These are phyloP conservation scores for Boletus sensibilis DNA, from an alignment of 768 basidiomycete species.

Conservation along the genomic window DNA sequence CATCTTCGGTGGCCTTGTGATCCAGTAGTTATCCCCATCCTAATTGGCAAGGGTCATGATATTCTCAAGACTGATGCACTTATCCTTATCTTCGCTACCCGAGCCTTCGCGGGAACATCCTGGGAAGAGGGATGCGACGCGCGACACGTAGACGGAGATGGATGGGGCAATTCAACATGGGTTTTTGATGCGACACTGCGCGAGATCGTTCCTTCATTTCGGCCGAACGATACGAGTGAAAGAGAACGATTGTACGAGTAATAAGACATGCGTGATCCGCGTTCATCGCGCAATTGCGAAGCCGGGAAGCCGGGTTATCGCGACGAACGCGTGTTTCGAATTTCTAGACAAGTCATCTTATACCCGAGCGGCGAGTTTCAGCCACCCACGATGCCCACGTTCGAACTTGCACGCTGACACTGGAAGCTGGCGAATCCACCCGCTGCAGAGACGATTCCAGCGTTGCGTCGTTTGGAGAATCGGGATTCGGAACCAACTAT, in stretches of 20 bases:
- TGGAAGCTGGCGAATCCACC: not conserved
- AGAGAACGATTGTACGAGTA: constrained; percentile 2
- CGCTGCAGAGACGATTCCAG: not conserved
- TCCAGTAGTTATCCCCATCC: not conserved
- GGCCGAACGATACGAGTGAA: constrained; percentile 1
- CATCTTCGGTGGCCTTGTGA: not conserved
- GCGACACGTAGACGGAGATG: constrained; percentile 12
- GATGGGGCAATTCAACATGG: not conserved
- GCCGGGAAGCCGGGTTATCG: not conserved
- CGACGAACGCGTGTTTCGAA: constrained; percentile 10
- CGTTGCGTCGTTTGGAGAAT: not conserved
- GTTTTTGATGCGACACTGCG: not conserved
- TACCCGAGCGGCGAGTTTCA: constrained; percentile 6
- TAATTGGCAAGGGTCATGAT: not conserved
- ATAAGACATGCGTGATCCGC: constrained; percentile 14
- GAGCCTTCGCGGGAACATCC: not conserved
- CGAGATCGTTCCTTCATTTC: constrained; percentile 2
- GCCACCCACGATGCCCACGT: not conserved
- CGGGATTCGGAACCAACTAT: not conserved
- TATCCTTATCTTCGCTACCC: constrained; percentile 1
- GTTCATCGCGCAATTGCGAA: not conserved
- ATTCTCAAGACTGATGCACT: not conserved
- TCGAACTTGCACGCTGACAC: not conserved
- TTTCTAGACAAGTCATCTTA: constrained; percentile 1
- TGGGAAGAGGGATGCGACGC: not conserved